These are phyloP conservation scores for Didymella pomorum DNA, from an alignment of 2,329 filamentous ascomycete genomes.

Conservation along the genomic window DNA sequence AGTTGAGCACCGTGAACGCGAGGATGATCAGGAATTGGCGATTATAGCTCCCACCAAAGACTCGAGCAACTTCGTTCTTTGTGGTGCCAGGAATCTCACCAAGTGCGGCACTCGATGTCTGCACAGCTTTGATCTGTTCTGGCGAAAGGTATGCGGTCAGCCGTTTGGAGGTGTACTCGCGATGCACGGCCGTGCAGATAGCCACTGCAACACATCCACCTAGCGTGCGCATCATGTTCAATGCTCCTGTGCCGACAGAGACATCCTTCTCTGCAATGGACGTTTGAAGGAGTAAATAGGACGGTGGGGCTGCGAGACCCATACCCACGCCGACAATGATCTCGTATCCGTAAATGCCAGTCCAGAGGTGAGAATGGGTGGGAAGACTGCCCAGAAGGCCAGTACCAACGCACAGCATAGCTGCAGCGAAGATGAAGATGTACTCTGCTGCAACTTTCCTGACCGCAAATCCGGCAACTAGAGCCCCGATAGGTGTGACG, in stretches of 20 bases:
- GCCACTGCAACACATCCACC: slow-evolving; percentile 45
- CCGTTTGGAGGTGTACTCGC: slow-evolving; percentile 25
- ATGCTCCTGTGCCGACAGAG: slow-evolving; percentile 38
- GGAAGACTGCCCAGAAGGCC: slow-evolving; percentile 42
- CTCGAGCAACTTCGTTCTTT: slow-evolving; percentile 27
- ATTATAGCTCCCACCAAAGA: slow-evolving; percentile 45
- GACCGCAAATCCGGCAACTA: slow-evolving; percentile 31
- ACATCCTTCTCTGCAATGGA: slow-evolving; percentile 36
- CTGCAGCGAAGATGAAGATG: slow-evolving; percentile 30
- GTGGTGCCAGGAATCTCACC: slow-evolving; percentile 27
- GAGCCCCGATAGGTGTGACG: slow-evolving; percentile 39
- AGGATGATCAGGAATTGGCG: slow-evolving; percentile 43
- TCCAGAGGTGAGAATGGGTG: slow-evolving; percentile 25
- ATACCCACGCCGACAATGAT: slow-evolving; percentile 41
- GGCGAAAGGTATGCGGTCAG: slow-evolving; percentile 33
- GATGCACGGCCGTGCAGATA: slow-evolving; percentile 43
- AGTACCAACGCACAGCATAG: slow-evolving; percentile 34
- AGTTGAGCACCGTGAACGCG: slow-evolving; percentile 36
- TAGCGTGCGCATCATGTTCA: slow-evolving; percentile 46
- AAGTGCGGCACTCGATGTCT: slow-evolving; percentile 29
- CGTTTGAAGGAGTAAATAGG: slow-evolving; percentile 38
- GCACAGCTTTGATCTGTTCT: slow-evolving; percentile 32
- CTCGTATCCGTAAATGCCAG: slow-evolving; percentile 40
- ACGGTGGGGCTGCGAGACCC: slow-evolving; percentile 38
- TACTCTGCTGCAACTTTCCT: slow-evolving; percentile 35